Percentiles rank a stretch among this genome's conserved stretches.
Conservation (phyloP, 164 flowering plant genomes). For the Stephania yunnanensis region DNA sequence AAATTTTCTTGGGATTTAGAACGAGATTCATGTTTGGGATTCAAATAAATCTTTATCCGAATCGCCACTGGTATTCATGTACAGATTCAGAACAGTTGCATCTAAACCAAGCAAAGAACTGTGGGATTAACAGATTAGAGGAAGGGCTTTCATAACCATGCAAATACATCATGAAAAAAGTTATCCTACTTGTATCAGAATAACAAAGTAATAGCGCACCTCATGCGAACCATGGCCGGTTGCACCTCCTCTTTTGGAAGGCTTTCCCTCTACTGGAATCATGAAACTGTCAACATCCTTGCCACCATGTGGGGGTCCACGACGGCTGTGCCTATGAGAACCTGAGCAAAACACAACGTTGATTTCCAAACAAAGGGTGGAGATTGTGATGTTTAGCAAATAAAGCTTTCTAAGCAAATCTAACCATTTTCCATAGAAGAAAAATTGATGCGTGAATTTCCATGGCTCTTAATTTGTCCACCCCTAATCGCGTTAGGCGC, state of each 20-base stretch:
- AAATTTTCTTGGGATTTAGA: too few species aligned
- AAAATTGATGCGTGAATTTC: conserved; percentile 42
- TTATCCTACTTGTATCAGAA: neutral
- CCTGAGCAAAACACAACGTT: conserved; percentile 11
- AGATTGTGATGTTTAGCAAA: neutral
- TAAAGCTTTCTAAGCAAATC: conserved; percentile 2
- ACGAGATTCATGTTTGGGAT: too few species aligned
- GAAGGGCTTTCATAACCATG: too few species aligned
- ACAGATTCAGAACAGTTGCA: too few species aligned
- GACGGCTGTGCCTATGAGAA: conserved; percentile 57
- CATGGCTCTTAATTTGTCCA: conserved; percentile 38
- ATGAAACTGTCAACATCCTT: conserved; percentile 58
- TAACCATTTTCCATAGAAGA: conserved; percentile 40
- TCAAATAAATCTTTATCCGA: too few species aligned
- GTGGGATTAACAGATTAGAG: too few species aligned
- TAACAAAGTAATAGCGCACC: conserved; percentile 27
- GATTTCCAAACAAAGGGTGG: neutral
- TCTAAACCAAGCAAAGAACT: too few species aligned
- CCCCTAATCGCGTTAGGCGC: conserved; percentile 26
- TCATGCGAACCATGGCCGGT: conserved; percentile 60
- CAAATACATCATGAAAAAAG: neutral
- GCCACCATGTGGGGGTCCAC: conserved; percentile 41
- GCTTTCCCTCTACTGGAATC: conserved; percentile 42
- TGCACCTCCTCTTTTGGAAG: conserved; percentile 49
- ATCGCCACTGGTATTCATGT: too few species aligned